Evolutionary conservation across 345 rosid genomes (phyloP), one percentile per base, ranked within the genome.

Genomic region (Balakata baccata): DNA sequence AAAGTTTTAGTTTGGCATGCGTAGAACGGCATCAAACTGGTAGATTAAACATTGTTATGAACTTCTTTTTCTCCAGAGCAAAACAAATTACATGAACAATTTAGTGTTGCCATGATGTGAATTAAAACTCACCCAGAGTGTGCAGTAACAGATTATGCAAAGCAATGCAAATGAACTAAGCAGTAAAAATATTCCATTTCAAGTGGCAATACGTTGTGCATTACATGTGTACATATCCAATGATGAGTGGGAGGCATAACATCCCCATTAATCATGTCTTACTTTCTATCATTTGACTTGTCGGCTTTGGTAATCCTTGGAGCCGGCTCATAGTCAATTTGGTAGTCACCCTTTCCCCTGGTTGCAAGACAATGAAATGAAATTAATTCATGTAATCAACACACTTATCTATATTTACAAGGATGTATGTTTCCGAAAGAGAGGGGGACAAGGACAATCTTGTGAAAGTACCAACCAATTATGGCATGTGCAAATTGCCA

Each of bases 311-410:
- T 91, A 77, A 89, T 79, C 75, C 98, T 85, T 16, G 98, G 93
- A 81, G 99, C 97, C 52, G 99, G 99, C 53, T 77, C 84, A 64
- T 92, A 92, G 72, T 91, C 97, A 79, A 95, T 91, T 66, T 92
- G 99, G 80, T 91, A 92, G 75, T 91, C 96, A 70, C 96, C 99
- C 82, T 95, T 88, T 66, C 90, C 92, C 83, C 97, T 91, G 86
- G 65, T 83, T 50, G 66, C 73, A 85, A 37, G 68, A 78, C 64
- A 43, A 7, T 63, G 65, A 62, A 62, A 69, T 22, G 74, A 64
- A 16, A 77, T 68, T 71, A 77, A 62, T 46, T 13, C 12, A 49
- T 22, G 34, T 29, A 7, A 8, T 16, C n/a, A 43, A 68, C 20
- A 25, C 8, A 34, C 14, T 25, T 23, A 12, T 16, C 41, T 8